phyloP scores from a whole-genome alignment of 2,329 filamentous ascomycete species.

The Daldinia eschscholtzii region DNA sequence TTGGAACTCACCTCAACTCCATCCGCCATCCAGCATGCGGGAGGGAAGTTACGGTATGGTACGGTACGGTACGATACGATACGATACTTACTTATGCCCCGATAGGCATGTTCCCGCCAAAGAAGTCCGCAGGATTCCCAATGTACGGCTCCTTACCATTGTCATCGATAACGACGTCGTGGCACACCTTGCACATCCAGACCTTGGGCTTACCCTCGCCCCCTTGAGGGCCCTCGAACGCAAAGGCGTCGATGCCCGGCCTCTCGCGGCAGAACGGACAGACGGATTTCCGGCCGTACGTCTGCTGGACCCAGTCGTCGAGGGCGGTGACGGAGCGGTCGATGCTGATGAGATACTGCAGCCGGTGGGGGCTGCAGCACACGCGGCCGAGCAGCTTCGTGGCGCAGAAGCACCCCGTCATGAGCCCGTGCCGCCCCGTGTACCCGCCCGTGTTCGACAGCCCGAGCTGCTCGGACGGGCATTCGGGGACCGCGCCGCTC shows the following conservation, averaged over 20 bases:
- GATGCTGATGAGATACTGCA: conserved; percentile 47
- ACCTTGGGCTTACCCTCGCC: conserved; percentile 5
- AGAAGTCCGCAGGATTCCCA: background rate
- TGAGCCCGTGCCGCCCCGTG: conserved; percentile 27
- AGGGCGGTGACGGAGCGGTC: conserved; percentile 45
- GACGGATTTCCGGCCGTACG: conserved; percentile 41
- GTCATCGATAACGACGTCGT: conserved; percentile 41
- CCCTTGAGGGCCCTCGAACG: conserved; percentile 30
- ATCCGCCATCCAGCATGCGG: background rate
- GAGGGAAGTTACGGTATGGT: background rate
- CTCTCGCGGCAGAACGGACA: conserved; percentile 53
- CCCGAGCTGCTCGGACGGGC: background rate
- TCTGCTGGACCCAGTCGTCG: conserved; percentile 47
- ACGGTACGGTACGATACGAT: background rate
- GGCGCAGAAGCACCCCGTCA: conserved; percentile 57
- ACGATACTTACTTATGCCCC: background rate
- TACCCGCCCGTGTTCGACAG: conserved; percentile 18
- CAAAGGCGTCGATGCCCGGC: conserved; percentile 32
- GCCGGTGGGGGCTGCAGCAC: conserved; percentile 55
- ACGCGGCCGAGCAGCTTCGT: conserved; percentile 52
- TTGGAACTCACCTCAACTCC: background rate
- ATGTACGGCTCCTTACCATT: too few relatives aligned
- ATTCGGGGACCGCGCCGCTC: background rate
- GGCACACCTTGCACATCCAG: conserved; percentile 55
- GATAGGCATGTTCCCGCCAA: background rate